phyloP scores from a whole-genome alignment of 345 rosid species.

The Aquilaria yunnanensis region DNA sequence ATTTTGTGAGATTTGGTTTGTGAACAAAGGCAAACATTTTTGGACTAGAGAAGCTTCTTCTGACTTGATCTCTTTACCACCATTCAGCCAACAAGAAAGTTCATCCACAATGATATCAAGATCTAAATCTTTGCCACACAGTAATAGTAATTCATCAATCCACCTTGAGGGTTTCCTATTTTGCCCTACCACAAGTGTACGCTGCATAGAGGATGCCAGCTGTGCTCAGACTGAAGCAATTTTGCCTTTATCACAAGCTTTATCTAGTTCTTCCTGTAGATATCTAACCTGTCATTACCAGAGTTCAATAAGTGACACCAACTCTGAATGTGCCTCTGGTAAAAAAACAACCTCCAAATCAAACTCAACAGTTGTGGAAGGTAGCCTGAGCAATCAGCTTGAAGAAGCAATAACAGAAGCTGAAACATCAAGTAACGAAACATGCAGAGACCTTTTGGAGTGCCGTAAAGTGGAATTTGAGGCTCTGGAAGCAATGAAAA shows the following conservation, averaged over 20 bases:
- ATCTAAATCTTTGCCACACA: constrained; percentile 21
- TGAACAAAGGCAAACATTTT: constrained; percentile 49
- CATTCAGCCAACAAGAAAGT: constrained; percentile 9
- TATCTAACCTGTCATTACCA: constrained; percentile 10
- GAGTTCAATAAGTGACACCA: constrained; percentile 16
- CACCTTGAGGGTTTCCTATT: constrained; percentile 17
- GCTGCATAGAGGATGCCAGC: constrained; percentile 15
- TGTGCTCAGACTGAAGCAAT: constrained; percentile 25
- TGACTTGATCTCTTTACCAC: constrained; percentile 11
- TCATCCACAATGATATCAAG: constrained; percentile 12
- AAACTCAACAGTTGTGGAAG: constrained; percentile 31
- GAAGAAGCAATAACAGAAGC: constrained; percentile 26
- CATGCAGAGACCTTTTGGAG: constrained; percentile 26
- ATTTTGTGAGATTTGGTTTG: constrained; percentile 60
- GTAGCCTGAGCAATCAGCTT: constrained; percentile 20
- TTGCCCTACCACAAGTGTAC: constrained; percentile 15
- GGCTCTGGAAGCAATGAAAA: constrained; percentile 39
- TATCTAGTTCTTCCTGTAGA: constrained; percentile 16
- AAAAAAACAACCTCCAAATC: constrained; percentile 33
- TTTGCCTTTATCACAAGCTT: constrained; percentile 9
- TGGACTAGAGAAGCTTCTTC: constrained; percentile 60
- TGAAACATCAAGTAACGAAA: constrained; percentile 24
- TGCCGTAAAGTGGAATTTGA: constrained; percentile 34
- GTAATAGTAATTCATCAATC: constrained; percentile 11
- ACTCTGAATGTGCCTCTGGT: constrained; percentile 23